Conservation (phyloP, 495 filamentous ascomycete species). For the Podospora comata region DNA sequence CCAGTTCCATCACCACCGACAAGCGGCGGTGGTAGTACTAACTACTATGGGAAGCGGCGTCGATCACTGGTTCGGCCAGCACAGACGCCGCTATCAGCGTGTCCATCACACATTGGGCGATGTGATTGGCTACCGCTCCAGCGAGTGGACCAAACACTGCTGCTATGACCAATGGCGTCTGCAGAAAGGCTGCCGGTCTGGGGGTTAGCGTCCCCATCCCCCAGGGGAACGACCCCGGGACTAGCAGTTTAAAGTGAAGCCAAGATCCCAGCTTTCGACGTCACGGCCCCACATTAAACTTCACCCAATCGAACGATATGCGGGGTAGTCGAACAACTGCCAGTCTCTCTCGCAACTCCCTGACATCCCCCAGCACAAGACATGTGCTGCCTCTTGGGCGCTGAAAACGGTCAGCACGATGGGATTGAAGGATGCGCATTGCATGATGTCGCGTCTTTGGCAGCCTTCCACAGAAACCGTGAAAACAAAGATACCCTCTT, state of each 20-base stretch:
- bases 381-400: neutral
- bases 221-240: conserved; percentile 12
- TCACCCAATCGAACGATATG: conserved; percentile 23
- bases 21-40: neutral
- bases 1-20: neutral
- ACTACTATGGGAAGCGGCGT: conserved; percentile 8
- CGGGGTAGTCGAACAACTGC: conserved; percentile 24
- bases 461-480: neutral
- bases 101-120: neutral
- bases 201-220: conserved; percentile 8
- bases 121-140: conserved; percentile 23
- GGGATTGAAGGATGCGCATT: neutral
- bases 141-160: neutral
- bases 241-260: conserved; percentile 21
- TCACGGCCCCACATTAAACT: conserved; percentile 26
- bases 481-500: neutral
- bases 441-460: neutral
- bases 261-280: conserved; percentile 20
- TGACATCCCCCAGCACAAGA: neutral
- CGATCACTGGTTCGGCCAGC: conserved; percentile 18
- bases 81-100: conserved; percentile 18
- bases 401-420: neutral
- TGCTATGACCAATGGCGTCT: conserved; percentile 20
- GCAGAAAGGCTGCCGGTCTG: conserved; percentile 14
- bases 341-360: neutral